Base-by-base conservation (phyloP, 768 basidiomycete genomes). In the Tylopilus plumbeoviolaceoides region DNA sequence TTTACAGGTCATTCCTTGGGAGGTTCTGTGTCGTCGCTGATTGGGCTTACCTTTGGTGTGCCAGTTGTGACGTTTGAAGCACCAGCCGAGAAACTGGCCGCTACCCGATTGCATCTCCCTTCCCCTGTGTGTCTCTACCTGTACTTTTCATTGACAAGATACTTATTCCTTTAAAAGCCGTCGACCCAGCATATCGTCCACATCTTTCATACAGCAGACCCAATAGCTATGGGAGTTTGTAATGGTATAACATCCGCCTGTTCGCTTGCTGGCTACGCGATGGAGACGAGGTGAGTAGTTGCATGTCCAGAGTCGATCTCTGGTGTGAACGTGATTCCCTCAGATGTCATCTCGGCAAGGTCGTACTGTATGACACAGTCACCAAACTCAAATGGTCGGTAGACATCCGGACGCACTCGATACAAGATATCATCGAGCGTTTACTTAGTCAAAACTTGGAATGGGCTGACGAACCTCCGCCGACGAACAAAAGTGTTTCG, bases 41-140 rank as follows among this genome's bases (percentile, higher is more conserved):
- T 98, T 8, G 93, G 91, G 0, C 75, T 82, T 3, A 94, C 95
- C 0, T 99, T 98, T 63, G 95, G 95, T n/a, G 83, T 76, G 4
- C 95, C 95, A 0, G 89, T 88, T 15, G 90, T 99, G 11, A 81
- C 91, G 0, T 95, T 95, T 62, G 93, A 97, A 73, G 80, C 91
- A 0, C 92, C 91, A 0, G 82, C 74, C 2, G 91, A 93, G 66
- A 80, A 72, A 56, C 63, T 79, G 45, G 83, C 95, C 2, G 82
- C 94, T 0, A 69, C 72, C 3, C 78, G 95, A 20, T 75, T 98
- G 14, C 94, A 98, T 66, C 82, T 98, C 4, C 93, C 95, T 3
- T 76, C 83, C 8, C 91, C 94, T 2, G 92, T 93, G 58, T 51
- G 81, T 71, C 38, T 40, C 11, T 7, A 10, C 27, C n/a, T 30